Evolutionary conservation across 2,329 filamentous ascomycete genomes (phyloP).

Genomic region (Fusarium udum): DNA sequence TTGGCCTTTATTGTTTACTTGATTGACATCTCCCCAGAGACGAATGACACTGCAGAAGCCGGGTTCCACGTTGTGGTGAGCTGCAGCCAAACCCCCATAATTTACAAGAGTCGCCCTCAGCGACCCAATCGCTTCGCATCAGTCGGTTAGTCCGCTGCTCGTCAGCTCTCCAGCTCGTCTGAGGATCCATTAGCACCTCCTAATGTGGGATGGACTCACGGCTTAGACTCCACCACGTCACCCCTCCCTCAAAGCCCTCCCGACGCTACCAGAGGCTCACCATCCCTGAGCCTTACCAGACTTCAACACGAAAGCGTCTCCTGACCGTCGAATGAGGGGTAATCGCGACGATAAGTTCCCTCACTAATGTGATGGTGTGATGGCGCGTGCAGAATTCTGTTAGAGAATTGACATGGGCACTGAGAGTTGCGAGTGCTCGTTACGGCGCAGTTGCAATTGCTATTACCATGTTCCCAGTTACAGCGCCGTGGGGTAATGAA

Average conservation of each 20-base stretch:
- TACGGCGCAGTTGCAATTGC: slow-evolving; percentile 19
- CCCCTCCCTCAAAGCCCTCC: slow-evolving; percentile 29
- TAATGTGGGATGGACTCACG: slow-evolving; percentile 40
- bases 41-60: slow-evolving; percentile 31
- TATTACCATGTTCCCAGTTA: neutral
- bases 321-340: slow-evolving; percentile 42
- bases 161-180: slow-evolving; percentile 36
- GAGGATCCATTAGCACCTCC: slow-evolving; percentile 25
- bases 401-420: slow-evolving; percentile 39
- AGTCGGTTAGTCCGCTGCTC: slow-evolving; percentile 29
- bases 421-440: slow-evolving; percentile 6
- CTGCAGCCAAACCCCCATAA: slow-evolving; percentile 39
- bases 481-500: slow-evolving; percentile 31
- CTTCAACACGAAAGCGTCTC: slow-evolving; percentile 32
- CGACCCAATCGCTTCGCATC: slow-evolving; percentile 40
- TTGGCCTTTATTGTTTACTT: slow-evolving; percentile 28
- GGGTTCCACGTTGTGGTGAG: slow-evolving; percentile 31
- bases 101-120: slow-evolving; percentile 34
- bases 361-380: slow-evolving; percentile 36
- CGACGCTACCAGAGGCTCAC: slow-evolving; percentile 15
- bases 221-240: slow-evolving; percentile 41
- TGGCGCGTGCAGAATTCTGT: slow-evolving; percentile 42
- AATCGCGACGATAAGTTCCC: slow-evolving; percentile 25
- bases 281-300: slow-evolving; percentile 22
- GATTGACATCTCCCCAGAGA: slow-evolving; percentile 32